These are phyloP conservation scores for Fusarium sp. DNA, from an alignment of 2,329 filamentous ascomycete species.

Conservation along the genomic window DNA sequence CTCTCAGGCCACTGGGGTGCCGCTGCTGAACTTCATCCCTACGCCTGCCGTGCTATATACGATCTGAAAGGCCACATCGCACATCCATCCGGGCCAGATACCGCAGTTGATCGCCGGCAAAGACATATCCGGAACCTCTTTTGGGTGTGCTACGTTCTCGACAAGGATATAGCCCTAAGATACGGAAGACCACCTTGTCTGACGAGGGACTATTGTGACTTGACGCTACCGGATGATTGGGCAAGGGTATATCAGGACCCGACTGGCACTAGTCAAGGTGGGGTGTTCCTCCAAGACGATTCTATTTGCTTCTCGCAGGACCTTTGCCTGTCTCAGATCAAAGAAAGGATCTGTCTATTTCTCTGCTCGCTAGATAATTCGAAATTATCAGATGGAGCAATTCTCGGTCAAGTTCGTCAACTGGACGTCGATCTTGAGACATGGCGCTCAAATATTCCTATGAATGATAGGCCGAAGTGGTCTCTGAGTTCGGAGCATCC, in stretches of 20 bases:
- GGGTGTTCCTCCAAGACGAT: fast-evolving
- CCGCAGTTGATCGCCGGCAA: fast-evolving
- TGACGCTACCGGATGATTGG: background rate
- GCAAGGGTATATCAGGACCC: background rate
- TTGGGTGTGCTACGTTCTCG: background rate
- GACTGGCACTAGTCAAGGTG: background rate
- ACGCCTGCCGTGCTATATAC: background rate
- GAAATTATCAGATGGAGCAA: background rate
- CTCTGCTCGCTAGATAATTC: background rate
- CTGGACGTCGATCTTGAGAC: background rate
- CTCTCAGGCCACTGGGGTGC: background rate
- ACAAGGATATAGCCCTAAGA: background rate
- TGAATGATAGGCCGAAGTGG: background rate
- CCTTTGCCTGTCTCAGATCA: background rate
- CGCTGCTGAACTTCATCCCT: background rate
- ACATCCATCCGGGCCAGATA: fast-evolving
- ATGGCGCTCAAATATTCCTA: background rate
- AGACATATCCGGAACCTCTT: background rate
- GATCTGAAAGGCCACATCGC: background rate
- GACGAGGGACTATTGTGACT: background rate
- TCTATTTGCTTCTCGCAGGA: background rate
- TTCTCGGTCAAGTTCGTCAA: background rate
- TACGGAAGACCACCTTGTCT: background rate
- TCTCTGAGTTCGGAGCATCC: background rate
- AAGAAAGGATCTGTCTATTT: background rate